Evolutionary conservation across 2,329 filamentous ascomycete species (phyloP).

Genomic region (Epichloe festucae): DNA sequence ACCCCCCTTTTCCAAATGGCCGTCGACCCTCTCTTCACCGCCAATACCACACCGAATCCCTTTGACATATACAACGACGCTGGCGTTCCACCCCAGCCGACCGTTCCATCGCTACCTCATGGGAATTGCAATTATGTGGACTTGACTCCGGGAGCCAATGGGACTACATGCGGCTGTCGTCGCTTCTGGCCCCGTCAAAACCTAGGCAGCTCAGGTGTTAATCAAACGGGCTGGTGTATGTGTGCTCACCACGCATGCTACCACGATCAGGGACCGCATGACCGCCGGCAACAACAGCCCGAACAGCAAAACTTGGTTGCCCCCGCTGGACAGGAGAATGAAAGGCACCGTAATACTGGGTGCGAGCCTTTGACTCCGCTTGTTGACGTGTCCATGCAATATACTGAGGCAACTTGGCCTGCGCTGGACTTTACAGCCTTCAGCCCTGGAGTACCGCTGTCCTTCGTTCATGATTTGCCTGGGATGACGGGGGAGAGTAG

Average conservation of each 20-base stretch:
- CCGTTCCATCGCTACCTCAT: constrained; percentile 28
- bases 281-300: constrained; percentile 9
- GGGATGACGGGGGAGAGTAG: constrained; percentile 13
- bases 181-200: constrained; percentile 43
- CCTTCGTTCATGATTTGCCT: constrained; percentile 22
- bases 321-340: constrained; percentile 36
- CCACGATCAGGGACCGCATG: constrained; percentile 34
- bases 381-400: constrained; percentile 32
- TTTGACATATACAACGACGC: constrained; percentile 45
- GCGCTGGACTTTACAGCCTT: constrained; percentile 30
- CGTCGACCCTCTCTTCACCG: constrained; percentile 33
- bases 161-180: constrained; percentile 44
- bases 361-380: constrained; percentile 41
- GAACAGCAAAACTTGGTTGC: constrained; percentile 10
- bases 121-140: constrained; percentile 48
- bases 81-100: constrained; percentile 14
- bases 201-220: constrained; percentile 20
- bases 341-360: constrained; percentile 29
- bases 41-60: constrained; percentile 29
- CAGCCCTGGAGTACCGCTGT: constrained; percentile 17
- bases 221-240: constrained; percentile 44
- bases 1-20: constrained; percentile 29
- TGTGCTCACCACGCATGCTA: constrained; percentile 51
- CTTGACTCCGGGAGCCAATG: constrained; percentile 36
- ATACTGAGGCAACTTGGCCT: constrained; percentile 19